A percentile compares a stretch with the other conserved stretches of the same genome.
phyloP scores from a whole-genome alignment of 1,284 basidiomycete genomes.

The Schizopora paradoxa region DNA sequence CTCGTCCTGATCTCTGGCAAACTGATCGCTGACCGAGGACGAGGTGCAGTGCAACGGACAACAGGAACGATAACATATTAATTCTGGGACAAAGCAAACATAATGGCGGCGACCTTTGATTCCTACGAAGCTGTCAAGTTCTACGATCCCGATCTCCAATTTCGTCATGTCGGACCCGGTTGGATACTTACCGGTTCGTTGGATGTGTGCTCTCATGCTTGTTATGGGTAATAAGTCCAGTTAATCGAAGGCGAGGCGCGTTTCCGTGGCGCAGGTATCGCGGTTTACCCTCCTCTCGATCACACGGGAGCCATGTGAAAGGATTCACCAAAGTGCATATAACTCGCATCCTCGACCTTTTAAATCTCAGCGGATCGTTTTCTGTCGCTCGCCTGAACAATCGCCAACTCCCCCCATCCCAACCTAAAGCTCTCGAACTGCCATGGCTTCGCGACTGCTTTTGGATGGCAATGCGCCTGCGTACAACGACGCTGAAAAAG shows the following conservation, averaged over 20 bases:
- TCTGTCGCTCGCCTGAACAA: conserved; percentile 5
- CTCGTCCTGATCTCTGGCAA: no score
- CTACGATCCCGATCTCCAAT: no score
- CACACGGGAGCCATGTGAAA: conserved; percentile 16
- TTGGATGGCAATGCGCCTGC: conserved; percentile 11
- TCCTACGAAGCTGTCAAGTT: no score
- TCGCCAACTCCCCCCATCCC: conserved; percentile 3
- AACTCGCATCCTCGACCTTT: no score
- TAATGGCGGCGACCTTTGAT: no score
- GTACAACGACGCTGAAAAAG: conserved; percentile 53
- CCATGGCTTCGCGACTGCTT: conserved; percentile 8
- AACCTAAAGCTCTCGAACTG: conserved; percentile 9
- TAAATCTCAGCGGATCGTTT: conserved; percentile 4
- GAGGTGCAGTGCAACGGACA: no score
- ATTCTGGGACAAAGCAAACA: no score
- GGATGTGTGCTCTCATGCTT: conserved; percentile 12
- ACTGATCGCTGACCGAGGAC: no score
- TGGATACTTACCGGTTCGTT: conserved; percentile 9
- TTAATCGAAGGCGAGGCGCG: conserved; percentile 1
- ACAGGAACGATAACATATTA: no score
- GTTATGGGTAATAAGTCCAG: conserved; percentile 10
- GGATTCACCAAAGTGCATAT: no score
- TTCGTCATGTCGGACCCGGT: no score
- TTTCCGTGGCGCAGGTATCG: conserved; percentile 9
- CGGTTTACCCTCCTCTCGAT: no score